Evolutionary conservation across 192 early-diverging fungal species (phyloP).

Genomic region (Jimgerdemannia lactiflua): DNA sequence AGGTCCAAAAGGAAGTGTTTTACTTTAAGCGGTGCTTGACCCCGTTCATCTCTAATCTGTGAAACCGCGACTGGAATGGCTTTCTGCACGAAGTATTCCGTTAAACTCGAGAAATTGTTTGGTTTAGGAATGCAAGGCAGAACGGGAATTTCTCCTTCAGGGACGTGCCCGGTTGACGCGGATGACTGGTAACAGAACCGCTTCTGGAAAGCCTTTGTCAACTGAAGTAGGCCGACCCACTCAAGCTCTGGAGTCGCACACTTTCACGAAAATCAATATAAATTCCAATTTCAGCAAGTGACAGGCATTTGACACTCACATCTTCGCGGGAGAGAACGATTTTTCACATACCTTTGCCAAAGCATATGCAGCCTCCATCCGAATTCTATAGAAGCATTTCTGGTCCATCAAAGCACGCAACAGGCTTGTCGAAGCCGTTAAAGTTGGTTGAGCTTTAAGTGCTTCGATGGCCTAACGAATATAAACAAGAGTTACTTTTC

Average conservation of each 20-base stretch:
- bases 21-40: conserved; percentile 56
- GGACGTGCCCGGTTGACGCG: conserved; percentile 13
- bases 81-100: conserved; percentile 93
- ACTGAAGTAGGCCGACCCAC: conserved; percentile 68
- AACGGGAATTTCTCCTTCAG: conserved; percentile 38
- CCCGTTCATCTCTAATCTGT: conserved; percentile 59
- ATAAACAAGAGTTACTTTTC: not conserved
- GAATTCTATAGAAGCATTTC: conserved; percentile 83
- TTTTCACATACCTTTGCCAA: conserved; percentile 48
- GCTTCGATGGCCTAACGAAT: conserved; percentile 59
- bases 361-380: conserved; percentile 75
- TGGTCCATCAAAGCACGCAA: conserved; percentile 73
- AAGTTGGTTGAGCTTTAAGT: conserved; percentile 56
- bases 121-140: conserved; percentile 65
- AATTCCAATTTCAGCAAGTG: not conserved
- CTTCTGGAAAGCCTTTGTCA: conserved; percentile 71
- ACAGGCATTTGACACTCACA: not conserved
- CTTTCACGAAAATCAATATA: conserved; percentile 8
- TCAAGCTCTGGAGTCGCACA: conserved; percentile 55
- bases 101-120: conserved; percentile 85
- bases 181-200: conserved; percentile 62
- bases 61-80: conserved; percentile 72
- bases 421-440: conserved; percentile 70
- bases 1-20: conserved; percentile 71
- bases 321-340: not conserved